Evolutionary conservation across 805 yeast species (phyloP).

Genomic region (Isabelozyma gotoi): DNA sequence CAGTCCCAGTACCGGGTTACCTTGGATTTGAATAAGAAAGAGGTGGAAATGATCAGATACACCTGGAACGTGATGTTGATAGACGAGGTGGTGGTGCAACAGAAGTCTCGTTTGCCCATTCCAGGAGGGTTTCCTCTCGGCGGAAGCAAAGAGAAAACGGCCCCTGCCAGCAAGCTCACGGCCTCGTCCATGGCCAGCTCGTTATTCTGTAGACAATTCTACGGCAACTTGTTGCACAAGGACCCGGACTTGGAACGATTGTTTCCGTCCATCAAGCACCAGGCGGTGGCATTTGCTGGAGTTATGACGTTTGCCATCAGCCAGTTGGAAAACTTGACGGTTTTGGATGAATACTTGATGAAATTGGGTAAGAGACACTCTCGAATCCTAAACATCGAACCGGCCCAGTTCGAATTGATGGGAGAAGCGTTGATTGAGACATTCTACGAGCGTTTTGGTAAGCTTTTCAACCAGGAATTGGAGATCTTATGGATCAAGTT

Average conservation of each 20-base stretch:
- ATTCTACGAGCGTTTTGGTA: slow-evolving; percentile 60
- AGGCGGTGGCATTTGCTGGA: slow-evolving; percentile 79
- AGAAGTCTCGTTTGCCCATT: slow-evolving; percentile 13
- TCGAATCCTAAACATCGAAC: slow-evolving; percentile 70
- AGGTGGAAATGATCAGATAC: slow-evolving; percentile 44
- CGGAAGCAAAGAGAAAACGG: not conserved
- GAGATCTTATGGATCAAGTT: slow-evolving; percentile 73
- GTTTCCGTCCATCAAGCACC: slow-evolving; percentile 76
- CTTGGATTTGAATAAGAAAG: slow-evolving; percentile 26
- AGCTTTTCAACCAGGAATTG: slow-evolving; percentile 53
- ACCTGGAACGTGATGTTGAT: slow-evolving; percentile 48
- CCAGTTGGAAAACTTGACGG: slow-evolving; percentile 58
- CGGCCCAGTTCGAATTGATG: slow-evolving; percentile 67
- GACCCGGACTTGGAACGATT: slow-evolving; percentile 59
- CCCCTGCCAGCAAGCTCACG: slow-evolving; percentile 9
- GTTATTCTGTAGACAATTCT: slow-evolving; percentile 73
- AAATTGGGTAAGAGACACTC: slow-evolving; percentile 74
- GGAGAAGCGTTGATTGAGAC: slow-evolving; percentile 71
- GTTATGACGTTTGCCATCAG: slow-evolving; percentile 67
- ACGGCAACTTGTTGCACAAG: slow-evolving; percentile 63
- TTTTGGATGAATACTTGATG: slow-evolving; percentile 57
- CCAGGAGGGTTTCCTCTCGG: slow-evolving; percentile 40
- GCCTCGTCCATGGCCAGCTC: slow-evolving; percentile 38
- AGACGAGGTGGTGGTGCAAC: slow-evolving; percentile 28
- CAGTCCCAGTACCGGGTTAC: slow-evolving; percentile 16